These are phyloP conservation scores for Clarireedia sp. DNA, from an alignment of 2,329 filamentous ascomycete species.

Conservation along the genomic window DNA sequence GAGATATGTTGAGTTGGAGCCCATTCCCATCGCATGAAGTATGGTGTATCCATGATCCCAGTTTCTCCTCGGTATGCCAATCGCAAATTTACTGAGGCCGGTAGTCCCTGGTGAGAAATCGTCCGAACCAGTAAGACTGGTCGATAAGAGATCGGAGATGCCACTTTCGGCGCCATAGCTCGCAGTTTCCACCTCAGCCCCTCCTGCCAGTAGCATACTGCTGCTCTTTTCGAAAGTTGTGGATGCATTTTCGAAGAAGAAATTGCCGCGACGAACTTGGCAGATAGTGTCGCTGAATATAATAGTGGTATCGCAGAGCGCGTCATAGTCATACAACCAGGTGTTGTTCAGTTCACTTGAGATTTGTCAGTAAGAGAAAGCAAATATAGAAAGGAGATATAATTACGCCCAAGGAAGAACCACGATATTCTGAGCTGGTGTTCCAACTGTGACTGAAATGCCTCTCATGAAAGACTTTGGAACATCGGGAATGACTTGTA, in stretches of 20 bases:
- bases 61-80: neutral
- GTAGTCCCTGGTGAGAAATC: neutral
- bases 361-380: neutral
- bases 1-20: neutral
- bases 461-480: neutral
- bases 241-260: neutral
- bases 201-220: neutral
- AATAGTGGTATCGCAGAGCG: neutral
- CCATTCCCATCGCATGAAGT: slow-evolving; percentile 1
- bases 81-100: neutral
- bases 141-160: neutral
- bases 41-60: slow-evolving; percentile 2
- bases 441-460: neutral
- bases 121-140: neutral
- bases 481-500: neutral
- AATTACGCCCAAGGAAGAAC: slow-evolving; percentile 1
- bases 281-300: neutral
- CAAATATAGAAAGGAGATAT: neutral
- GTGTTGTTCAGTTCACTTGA: neutral
- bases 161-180: neutral
- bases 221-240: neutral
- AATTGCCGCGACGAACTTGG: neutral
- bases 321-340: neutral
- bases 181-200: neutral
- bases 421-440: neutral